Base-by-base conservation (phyloP, 140 eudicot genomes). In the Flaveria floridana region DNA sequence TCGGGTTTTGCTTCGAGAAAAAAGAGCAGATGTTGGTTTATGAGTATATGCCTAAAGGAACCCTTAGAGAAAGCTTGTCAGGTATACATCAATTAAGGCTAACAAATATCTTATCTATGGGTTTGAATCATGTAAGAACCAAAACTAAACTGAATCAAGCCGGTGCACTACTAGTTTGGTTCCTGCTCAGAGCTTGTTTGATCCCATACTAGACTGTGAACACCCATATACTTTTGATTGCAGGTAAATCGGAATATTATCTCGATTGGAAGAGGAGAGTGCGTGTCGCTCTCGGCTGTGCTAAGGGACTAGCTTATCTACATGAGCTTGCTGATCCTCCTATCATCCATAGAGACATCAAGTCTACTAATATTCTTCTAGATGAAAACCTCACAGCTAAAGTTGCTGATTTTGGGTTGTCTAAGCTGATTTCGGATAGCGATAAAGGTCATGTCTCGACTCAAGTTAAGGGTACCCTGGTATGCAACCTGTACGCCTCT, bases 251-350 rank as follows among this genome's bases (percentile, higher is more conserved):
- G 0, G 97, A 89, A 73, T 81, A 88, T 67, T 79, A 82, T 83
- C 86, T 94, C 3, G 97, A 88, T 68, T 90, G 99, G 99, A 90
- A 85, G 76, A 88, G 95, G 79, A 86, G 99, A 68, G 84, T 94
- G 30, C 87, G 90, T 23, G 41, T 88, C 41, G 99, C 97, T 12
- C 85, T 94, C 2, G 97, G 97, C 77, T 85, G 97, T 13, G 99
- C 99, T 4, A 84, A 85, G 84, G 99, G 99, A 76, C 79, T 94
- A 69, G 85, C 97, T 71, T 94, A 94, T 76, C 84, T 94, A 53
- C 99, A 94, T 39, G 99, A 94, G 70, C 97, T 88, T n/a, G 99
- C 99, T 14, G 84, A 94, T 80, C 99, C 99, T 61, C 99, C 99
- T 7, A 94, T 94, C 48, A 94, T 94, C 68, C 99, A 94, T 58